Conservation (phyloP, 306 rosid genomes). For the Malus sieversii region DNA sequence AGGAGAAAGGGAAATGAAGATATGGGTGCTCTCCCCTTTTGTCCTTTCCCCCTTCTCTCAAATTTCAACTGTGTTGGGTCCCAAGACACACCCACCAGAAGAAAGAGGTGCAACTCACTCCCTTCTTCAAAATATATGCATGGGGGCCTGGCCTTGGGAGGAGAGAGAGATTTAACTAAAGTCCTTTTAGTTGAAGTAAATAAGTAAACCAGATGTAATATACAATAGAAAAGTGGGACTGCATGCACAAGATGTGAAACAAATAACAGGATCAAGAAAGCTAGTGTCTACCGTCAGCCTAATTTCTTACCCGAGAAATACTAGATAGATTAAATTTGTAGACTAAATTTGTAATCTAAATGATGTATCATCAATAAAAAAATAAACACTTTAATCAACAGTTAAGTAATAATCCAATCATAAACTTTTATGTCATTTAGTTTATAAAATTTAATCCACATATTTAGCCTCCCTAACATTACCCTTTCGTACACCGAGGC, state of each 20-base stretch:
- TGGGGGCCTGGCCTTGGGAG: background rate
- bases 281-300: slow-evolving; percentile 1
- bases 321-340: too few relatives aligned
- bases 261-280: slow-evolving; percentile 5
- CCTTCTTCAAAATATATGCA: slow-evolving; percentile 18
- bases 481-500: slow-evolving; percentile 22
- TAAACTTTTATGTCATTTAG: too few relatives aligned
- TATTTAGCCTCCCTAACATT: too few relatives aligned
- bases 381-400: too few relatives aligned
- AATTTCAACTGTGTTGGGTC: slow-evolving; percentile 40
- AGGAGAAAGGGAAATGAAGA: slow-evolving; percentile 32
- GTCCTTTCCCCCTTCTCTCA: slow-evolving; percentile 28
- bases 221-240: background rate
- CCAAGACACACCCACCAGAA: slow-evolving; percentile 30
- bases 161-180: background rate
- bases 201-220: background rate
- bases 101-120: slow-evolving; percentile 23
- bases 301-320: background rate
- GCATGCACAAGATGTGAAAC: background rate
- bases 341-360: too few relatives aligned
- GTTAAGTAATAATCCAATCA: too few relatives aligned
- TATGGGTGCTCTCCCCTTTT: slow-evolving; percentile 31
- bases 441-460: too few relatives aligned
- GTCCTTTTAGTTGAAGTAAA: background rate
- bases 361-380: too few relatives aligned